Base-by-base conservation (phyloP, 257 asterid genomes). In the Agastache rugosa region DNA sequence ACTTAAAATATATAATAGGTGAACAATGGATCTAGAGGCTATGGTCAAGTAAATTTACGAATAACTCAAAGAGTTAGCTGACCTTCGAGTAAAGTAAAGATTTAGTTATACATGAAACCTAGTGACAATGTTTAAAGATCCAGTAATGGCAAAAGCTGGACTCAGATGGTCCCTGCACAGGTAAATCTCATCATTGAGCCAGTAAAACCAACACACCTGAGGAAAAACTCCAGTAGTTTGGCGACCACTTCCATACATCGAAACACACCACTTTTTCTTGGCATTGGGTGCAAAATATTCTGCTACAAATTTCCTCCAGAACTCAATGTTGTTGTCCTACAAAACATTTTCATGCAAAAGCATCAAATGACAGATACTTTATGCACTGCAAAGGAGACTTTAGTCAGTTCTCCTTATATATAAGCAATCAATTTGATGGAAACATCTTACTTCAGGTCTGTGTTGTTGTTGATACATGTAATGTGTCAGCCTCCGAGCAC, bases 391-490 rank as follows among this genome's bases (percentile, higher is more conserved):
- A 55, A 73, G 70, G 45, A 37, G 29, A 29, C 29, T 61, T 37
- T 35, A 23, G 41, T 35, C 54, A 11, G 25, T 31, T 61, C 69
- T 51, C 72, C 63, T 56, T 48, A 39, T 16, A 53, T n/a, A 23
- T 15, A 25, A 27, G 72, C 25, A 58, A 63, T 35, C n/a, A 5
- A 44, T 44, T 67, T 29, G 51, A 3, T 14, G 70, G 68, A 27
- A 60, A n/a, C 19, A 61, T 58, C 91, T 81, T 82, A 95, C 99
- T 66, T 89, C 96, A 76, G 98, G 98, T 80, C 99, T 90, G 74
- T 89, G 98, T 73, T 92, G 97, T 54, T 95, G 99, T 85, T 95
- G 98, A 85, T 95, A 90, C 96, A 95, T 89, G 82, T 95, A 95
- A 87, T 90, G 96, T 4, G 97, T 92, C 82, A 95, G 83, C 83